Base-by-base conservation (phyloP, 495 filamentous ascomycete species). In the Lophiotrema nucula region DNA sequence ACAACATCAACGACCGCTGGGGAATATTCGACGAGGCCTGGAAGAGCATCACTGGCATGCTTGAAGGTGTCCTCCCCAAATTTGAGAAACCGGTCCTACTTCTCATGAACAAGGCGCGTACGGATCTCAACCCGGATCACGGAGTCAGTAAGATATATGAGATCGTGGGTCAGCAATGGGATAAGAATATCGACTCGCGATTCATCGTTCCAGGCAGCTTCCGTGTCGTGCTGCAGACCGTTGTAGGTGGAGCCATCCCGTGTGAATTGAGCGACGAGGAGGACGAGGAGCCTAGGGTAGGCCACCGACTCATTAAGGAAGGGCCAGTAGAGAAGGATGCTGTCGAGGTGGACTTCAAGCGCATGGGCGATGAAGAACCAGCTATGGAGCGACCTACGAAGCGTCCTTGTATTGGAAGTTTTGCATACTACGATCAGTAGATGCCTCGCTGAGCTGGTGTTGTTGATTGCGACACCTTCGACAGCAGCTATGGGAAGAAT, bases 71-170 rank as follows among this genome's bases (percentile, higher is more conserved):
- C 12, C 4, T 46, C 10, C 21, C 4, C 23, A 35, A 46, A 16
- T 47, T 56, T 19, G 5, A 46, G 18, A 28, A 46, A 13, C 24
- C 52, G 12, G 4, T 56, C 15, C 41, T 56, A 6, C n/a, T 56
- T 13, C n/a, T 24, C 11, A 42, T 56, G 24, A 2, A 38, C 18
- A 3, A 18, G 26, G 15, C 2, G 13, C 52, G 18, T 11, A 8
- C 25, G 6, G 11, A 56, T 26, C 10, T 56, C 13, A 38, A 47
- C 37, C 10, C 10, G 6, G 26, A 35, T 21, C 5, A 19, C 4
- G 4, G n/a, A 11, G 2, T 37, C 11, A 8, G 23, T 8, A 16
- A 18, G 2, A 21, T 45, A 2, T 47, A 56, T 35, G 23, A 13
- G 15, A 15, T 12, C 13, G 41, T 56, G n/a, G 52, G 24, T 3